Base-by-base conservation (phyloP, 495 filamentous ascomycete species). In the Annulohypoxylon maeteangense region DNA sequence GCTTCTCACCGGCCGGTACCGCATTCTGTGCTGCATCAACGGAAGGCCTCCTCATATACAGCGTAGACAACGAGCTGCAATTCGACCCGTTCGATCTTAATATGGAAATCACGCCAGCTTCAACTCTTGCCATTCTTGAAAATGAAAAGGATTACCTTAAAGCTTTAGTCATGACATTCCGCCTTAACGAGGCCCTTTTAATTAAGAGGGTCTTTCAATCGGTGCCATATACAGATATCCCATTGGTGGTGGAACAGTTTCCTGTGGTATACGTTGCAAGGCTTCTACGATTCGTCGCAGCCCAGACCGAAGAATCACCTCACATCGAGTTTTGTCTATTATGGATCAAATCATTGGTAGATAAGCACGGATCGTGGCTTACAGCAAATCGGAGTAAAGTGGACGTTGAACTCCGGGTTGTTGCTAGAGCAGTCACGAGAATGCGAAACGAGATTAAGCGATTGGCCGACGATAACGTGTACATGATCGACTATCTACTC, bases 21-120 rank as follows among this genome's bases (percentile, higher is more conserved):
- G 85, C 93, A 3, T 99, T 99, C 82, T 98, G 95, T 71, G 95
- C 95, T 27, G 94, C 96, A 8, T 93, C 91, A 7, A 98, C 95
- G 2, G 95, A 99, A 81, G 95, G 95, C 12, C 83, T 99, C 29
- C 85, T 99, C 53, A 89, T 99, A 67, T 99, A 97, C 80, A 93
- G 90, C 58, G 83, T 98, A 38, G 95, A 98, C 75, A 90, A 85
- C 16, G 85, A 87, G 2, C 85, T 94, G 25, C 84, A 88, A 65
- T 99, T 99, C 74, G 95, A 99, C 78, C 95, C 95, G 1, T 97
- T 96, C 77, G 96, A 99, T 78, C 89, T 99, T 5, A 94, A 97
- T 74, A 90, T 98, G 71, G 89, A 91, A 44, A 91, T 98, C 65
- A 99, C 95, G 4, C 93, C 94, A 0, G 89, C 90, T 1, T 91